phyloP scores from a whole-genome alignment of 768 basidiomycete species.

The Leccinum barrowsii region DNA sequence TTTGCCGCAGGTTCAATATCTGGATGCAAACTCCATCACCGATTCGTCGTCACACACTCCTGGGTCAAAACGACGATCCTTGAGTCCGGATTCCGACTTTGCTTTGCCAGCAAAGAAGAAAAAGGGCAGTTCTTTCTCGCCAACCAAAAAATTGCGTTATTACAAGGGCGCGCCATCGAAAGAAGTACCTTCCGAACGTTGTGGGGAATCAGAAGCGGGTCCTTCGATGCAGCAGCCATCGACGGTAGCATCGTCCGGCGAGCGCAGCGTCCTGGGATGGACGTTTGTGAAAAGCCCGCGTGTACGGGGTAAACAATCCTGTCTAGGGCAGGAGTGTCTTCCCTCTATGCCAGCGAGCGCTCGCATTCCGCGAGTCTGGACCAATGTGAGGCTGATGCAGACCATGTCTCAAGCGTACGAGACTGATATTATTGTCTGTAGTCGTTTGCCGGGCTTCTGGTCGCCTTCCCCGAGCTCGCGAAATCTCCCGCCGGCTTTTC shows the following conservation, averaged over 20 bases:
- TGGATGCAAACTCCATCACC: background rate
- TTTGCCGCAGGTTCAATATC: background rate
- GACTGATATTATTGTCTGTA: constrained; percentile 8
- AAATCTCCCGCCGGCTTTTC: constrained; percentile 19
- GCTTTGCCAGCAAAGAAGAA: constrained; percentile 9
- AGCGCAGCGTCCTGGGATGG: constrained; percentile 14
- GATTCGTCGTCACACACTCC: background rate
- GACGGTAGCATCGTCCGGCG: background rate
- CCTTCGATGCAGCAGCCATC: background rate
- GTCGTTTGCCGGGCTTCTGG: constrained; percentile 21
- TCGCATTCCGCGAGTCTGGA: constrained; percentile 25
- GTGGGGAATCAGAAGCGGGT: background rate
- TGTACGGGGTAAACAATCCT: background rate
- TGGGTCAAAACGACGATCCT: constrained; percentile 15
- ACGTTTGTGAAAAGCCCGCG: constrained; percentile 11
- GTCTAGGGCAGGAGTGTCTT: background rate
- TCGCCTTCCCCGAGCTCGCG: constrained; percentile 23
- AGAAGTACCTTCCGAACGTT: background rate
- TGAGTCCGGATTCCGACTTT: constrained; percentile 7
- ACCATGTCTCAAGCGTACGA: background rate
- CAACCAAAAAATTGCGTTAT: background rate
- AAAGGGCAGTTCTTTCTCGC: background rate
- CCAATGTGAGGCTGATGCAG: constrained; percentile 20
- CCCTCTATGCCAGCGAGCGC: background rate
- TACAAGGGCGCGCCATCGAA: background rate